phyloP scores from a whole-genome alignment of 768 basidiomycete species.

The Xerocomellus intermedius region DNA sequence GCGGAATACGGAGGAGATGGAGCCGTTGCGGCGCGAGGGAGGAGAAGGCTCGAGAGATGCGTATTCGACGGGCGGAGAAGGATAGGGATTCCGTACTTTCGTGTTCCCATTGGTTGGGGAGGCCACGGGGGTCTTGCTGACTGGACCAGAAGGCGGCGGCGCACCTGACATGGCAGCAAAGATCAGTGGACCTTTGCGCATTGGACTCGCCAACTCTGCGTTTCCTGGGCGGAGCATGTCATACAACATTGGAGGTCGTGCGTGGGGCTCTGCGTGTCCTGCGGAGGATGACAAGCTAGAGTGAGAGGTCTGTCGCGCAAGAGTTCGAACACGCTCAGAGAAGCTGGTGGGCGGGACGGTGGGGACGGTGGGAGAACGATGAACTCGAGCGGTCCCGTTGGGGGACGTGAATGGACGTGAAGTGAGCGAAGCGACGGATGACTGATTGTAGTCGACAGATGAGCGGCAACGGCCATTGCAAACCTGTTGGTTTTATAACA shows the following conservation, averaged over 20 bases:
- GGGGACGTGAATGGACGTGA: slow-evolving; percentile 14
- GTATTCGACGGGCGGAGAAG: slow-evolving; percentile 30
- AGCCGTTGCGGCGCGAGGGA: background rate
- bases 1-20: slow-evolving; percentile 1
- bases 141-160: slow-evolving; percentile 14
- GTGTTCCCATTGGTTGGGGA: slow-evolving; percentile 11
- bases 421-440: background rate
- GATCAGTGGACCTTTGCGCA: slow-evolving; percentile 57
- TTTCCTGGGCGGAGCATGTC: slow-evolving; percentile 23
- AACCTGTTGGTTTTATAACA: slow-evolving; percentile 22
- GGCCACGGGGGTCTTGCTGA: slow-evolving; percentile 2
- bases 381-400: background rate
- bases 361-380: slow-evolving; percentile 9
- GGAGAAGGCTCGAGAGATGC: slow-evolving; percentile 5
- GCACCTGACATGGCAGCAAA: slow-evolving; percentile 55
- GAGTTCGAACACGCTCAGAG: slow-evolving; percentile 9
- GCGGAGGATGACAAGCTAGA: slow-evolving; percentile 2
- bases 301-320: slow-evolving; percentile 6
- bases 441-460: background rate
- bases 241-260: slow-evolving; percentile 15
- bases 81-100: slow-evolving; percentile 16
- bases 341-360: slow-evolving; percentile 24
- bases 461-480: background rate
- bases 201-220: slow-evolving; percentile 13
- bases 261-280: background rate